Evolutionary conservation across 1,139 yeast genomes (phyloP), one percentile per base, ranked within the genome.

Genomic region (Pichia sp.): DNA sequence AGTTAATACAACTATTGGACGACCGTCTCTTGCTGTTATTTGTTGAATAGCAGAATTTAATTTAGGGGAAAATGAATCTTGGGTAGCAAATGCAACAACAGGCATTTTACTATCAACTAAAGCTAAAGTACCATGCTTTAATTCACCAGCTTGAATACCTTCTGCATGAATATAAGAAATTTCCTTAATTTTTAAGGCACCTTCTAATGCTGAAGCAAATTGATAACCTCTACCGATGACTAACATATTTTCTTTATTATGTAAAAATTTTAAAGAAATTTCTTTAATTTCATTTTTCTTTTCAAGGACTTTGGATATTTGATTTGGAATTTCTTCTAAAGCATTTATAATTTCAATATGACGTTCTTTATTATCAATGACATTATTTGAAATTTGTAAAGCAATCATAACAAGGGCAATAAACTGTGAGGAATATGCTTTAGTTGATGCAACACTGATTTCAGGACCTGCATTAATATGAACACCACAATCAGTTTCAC

Each of bases 381-480:
- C 80, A 68, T 94, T 97, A 64, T 89, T 95, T 9, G 97, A 86
- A 58, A 94, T 77, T 27, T 94, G 88, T 52, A 94, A 78, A 1
- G 98, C 98, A 73, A 92, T 79, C 97, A 94, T 88, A 7, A 92
- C 97, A 59, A 94, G 76, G 1, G 98, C 98, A 70, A 94, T 89
- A 68, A 83, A 94, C 70, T 94, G 99, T 30, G 98, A 94, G 25
- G 99, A 92, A 72, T 94, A 94, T 31, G 98, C 98, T 73, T 94
- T 94, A 45, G 99, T 94, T n/a, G 97, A 89, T 10, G 98, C 99
- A 60, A 94, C 99, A 68, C 98, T 98, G 58, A 94, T 92, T 73
- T 94, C 99, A 39, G 98, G 98, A 56, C 99, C 99, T 42, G 98
- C 98, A 67, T 94, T 94, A 66, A 94, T 90, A 68, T 94, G 99